Conservation (phyloP, 768 basidiomycete species). For the Xanthoconium purpureum region DNA sequence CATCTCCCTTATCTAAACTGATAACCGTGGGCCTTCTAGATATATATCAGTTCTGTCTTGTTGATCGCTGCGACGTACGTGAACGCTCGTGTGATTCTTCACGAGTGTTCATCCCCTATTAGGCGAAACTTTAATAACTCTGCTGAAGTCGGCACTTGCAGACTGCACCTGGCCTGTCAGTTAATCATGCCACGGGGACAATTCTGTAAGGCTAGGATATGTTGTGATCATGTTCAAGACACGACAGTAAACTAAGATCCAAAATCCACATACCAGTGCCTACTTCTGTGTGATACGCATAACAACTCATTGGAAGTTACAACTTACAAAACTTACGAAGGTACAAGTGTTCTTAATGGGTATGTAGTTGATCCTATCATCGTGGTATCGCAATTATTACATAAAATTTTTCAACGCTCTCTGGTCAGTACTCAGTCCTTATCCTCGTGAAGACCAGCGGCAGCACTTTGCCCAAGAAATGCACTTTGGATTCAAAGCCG, state of each 20-base stretch:
- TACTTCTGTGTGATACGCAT: too few relatives aligned
- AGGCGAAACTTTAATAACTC: not conserved
- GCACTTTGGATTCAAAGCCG: not conserved
- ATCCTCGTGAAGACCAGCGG: too few relatives aligned
- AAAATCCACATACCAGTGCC: too few relatives aligned
- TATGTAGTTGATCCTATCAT: too few relatives aligned
- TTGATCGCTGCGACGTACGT: not conserved
- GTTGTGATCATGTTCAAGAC: not conserved
- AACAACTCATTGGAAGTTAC: too few relatives aligned
- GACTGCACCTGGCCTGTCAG: not conserved
- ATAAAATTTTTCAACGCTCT: too few relatives aligned
- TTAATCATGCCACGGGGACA: too few relatives aligned
- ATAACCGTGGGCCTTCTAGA: not conserved
- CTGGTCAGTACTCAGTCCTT: too few relatives aligned
- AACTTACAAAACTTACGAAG: too few relatives aligned
- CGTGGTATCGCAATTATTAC: too few relatives aligned
- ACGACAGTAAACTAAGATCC: not conserved
- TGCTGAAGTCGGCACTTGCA: not conserved
- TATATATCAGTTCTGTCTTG: conserved; percentile 2
- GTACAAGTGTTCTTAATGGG: too few relatives aligned
- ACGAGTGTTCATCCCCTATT: not conserved
- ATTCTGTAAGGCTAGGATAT: not conserved
- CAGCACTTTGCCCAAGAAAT: not conserved
- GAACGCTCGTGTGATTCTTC: not conserved
- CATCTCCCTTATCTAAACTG: conserved; percentile 5